phyloP scores from a whole-genome alignment of 2,329 filamentous ascomycete species.

The Botrytis hyacinthi region DNA sequence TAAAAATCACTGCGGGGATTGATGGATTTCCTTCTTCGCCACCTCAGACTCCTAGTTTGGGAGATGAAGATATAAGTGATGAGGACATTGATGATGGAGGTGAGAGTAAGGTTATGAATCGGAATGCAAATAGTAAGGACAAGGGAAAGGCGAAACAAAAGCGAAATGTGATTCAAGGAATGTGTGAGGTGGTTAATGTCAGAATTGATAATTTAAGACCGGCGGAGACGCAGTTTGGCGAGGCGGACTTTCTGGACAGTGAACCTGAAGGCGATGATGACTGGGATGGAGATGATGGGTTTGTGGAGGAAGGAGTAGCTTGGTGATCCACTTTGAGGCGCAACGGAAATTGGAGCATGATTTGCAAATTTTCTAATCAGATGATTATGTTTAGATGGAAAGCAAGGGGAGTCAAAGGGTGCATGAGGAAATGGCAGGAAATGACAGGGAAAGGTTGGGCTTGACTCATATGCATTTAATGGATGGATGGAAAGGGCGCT shows the following conservation, averaged over 20 bases:
- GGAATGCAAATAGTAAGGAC: not conserved
- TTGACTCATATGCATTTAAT: conserved; percentile 1
- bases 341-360: not conserved
- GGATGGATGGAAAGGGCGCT: not conserved
- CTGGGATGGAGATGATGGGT: conserved; percentile 41
- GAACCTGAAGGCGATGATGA: conserved; percentile 56
- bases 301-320: conserved; percentile 12
- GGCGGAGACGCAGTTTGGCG: conserved; percentile 63
- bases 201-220: conserved; percentile 75
- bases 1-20: conserved; percentile 34
- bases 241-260: conserved; percentile 67
- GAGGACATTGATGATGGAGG: conserved; percentile 26
- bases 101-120: conserved; percentile 9
- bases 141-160: conserved; percentile 34
- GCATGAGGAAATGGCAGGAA: not conserved
- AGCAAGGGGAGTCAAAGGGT: not conserved
- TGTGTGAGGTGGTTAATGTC: conserved; percentile 69
- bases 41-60: conserved; percentile 16
- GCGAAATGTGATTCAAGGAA: conserved; percentile 57
- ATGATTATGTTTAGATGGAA: not conserved
- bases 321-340: conserved; percentile 1
- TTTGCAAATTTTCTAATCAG: not conserved
- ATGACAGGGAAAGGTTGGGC: not conserved
- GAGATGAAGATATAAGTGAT: conserved; percentile 19
- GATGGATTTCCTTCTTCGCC: conserved; percentile 27